A percentile compares a stretch with the other conserved stretches of the same genome.
Conservation (phyloP, 495 filamentous ascomycete species). For the Aspergillus saccharolyticus region DNA sequence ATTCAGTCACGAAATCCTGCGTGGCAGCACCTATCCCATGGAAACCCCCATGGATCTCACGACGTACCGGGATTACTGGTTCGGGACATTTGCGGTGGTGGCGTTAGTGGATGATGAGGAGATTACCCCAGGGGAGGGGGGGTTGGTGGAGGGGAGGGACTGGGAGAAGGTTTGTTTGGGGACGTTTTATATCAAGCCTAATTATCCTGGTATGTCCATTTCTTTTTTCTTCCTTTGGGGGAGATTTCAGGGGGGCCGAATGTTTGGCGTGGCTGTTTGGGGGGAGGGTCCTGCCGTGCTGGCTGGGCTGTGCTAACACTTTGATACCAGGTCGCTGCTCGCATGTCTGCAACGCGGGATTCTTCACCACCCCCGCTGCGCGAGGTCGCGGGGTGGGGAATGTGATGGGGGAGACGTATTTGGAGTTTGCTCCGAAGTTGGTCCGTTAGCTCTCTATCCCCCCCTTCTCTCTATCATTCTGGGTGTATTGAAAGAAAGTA, state of each 20-base stretch:
- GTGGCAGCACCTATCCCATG: constrained; percentile 93
- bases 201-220: constrained; percentile 78
- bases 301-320: constrained; percentile 7
- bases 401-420: constrained; percentile 84
- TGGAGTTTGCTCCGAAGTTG: constrained; percentile 88
- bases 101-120: constrained; percentile 66
- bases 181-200: constrained; percentile 96
- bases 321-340: constrained; percentile 40
- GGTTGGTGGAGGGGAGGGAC: constrained; percentile 49
- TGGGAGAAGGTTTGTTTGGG: constrained; percentile 85
- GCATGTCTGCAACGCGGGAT: constrained; percentile 92
- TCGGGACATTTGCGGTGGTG: constrained; percentile 69
- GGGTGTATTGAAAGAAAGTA: no score
- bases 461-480: no score
- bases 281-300: no score
- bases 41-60: constrained; percentile 64
- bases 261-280: no score
- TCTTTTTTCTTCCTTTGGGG: not conserved
- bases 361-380: constrained; percentile 77
- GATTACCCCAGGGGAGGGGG: constrained; percentile 25
- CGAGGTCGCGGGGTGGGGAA: constrained; percentile 85
- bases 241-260: no score
- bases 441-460: constrained; percentile 47
- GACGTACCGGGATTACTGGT: constrained; percentile 84
- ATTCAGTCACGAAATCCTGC: constrained; percentile 83